Conservation (phyloP, 228 moss, liverwort and hornwort species). For the Sphagnum fallax region DNA sequence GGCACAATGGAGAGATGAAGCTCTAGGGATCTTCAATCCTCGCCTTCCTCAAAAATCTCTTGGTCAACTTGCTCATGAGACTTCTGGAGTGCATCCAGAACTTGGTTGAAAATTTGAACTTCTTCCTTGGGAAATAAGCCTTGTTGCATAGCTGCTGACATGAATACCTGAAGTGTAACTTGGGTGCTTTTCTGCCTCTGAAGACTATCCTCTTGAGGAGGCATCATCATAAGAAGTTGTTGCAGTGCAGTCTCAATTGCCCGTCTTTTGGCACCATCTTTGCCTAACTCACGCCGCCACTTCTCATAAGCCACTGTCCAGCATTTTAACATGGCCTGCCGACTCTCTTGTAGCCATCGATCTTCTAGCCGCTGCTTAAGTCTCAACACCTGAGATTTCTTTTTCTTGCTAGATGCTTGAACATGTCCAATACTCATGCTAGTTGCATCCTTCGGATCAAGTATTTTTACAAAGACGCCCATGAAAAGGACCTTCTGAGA, state of each 20-base stretch:
- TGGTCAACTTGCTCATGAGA: no score
- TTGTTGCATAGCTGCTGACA: conserved; percentile 47
- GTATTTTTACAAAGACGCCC: conserved; percentile 35
- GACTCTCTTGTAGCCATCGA: conserved; percentile 48
- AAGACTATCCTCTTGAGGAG: conserved; percentile 25
- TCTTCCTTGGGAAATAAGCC: conserved; percentile 49
- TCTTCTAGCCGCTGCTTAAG: conserved; percentile 50
- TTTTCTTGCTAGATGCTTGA: conserved; percentile 26
- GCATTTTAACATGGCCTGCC: conserved; percentile 46
- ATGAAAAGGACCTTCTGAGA: conserved; percentile 49
- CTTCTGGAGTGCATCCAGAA: conserved; percentile 40
- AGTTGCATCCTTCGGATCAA: conserved; percentile 46
- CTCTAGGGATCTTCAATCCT: no score
- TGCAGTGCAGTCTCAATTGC: conserved; percentile 35
- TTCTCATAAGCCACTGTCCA: conserved; percentile 48
- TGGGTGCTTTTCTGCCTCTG: conserved; percentile 38
- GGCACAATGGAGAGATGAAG: no score
- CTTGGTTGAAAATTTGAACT: conserved; percentile 30
- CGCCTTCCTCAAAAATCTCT: no score
- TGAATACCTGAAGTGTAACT: conserved; percentile 34
- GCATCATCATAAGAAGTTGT: conserved; percentile 25
- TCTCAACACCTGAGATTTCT: conserved; percentile 44
- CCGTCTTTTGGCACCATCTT: conserved; percentile 48
- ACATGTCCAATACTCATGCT: conserved; percentile 27
- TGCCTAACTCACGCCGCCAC: conserved; percentile 57